Evolutionary conservation across 2,329 filamentous ascomycete species (phyloP).

Genomic region (Corniculantispora saksenae): DNA sequence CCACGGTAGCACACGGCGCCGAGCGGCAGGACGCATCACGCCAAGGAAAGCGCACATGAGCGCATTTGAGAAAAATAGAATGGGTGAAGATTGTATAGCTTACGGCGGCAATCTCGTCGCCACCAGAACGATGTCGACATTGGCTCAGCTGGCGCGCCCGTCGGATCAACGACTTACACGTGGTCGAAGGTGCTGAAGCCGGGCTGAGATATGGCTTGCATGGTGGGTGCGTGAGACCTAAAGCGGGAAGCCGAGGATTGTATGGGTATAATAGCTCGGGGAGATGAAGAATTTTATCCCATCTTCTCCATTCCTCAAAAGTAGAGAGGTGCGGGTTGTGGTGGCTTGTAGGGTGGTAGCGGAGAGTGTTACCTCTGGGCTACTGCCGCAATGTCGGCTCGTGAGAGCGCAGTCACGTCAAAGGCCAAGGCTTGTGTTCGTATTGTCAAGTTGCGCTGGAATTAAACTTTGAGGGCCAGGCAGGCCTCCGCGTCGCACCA

Average conservation of each 20-base stretch:
- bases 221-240: background rate
- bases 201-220: background rate
- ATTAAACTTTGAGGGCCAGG: background rate
- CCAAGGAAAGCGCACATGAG: background rate
- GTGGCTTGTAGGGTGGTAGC: too few relatives aligned
- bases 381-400: too few relatives aligned
- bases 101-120: background rate
- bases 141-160: background rate
- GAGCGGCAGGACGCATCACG: background rate
- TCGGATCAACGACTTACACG: background rate
- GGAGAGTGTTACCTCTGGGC: too few relatives aligned
- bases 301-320: too few relatives aligned
- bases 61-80: background rate
- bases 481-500: slow-evolving; percentile 6
- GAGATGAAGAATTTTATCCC: too few relatives aligned
- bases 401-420: background rate
- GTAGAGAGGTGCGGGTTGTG: too few relatives aligned
- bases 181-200: too few relatives aligned
- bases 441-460: background rate
- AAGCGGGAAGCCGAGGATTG: background rate
- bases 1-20: background rate
- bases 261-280: background rate
- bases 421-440: background rate
- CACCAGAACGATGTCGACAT: background rate
- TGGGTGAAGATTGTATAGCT: background rate